phyloP scores from a whole-genome alignment of 1,139 yeast genomes.

The Magnusiomyces fungicola region DNA sequence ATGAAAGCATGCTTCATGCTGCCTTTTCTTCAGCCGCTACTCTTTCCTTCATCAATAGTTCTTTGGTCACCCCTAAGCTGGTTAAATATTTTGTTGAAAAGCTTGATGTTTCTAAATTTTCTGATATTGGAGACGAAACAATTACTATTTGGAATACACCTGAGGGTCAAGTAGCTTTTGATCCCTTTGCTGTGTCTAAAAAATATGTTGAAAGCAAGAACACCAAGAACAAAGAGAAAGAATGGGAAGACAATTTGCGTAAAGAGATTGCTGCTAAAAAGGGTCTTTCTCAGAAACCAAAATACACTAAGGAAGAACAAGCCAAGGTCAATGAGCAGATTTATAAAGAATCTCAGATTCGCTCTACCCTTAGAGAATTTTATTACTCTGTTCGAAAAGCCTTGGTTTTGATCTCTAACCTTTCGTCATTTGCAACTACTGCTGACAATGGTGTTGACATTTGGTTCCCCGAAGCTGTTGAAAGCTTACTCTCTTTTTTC shows the following conservation, averaged over 20 bases:
- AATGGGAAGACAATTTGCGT: constrained; percentile 85
- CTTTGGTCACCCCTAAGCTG: constrained; percentile 47
- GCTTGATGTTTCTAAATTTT: constrained; percentile 30
- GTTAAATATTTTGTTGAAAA: constrained; percentile 34
- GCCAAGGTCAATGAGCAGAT: constrained; percentile 52
- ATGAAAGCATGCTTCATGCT: constrained; percentile 31
- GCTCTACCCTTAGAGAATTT: constrained; percentile 39
- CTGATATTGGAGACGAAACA: constrained; percentile 34
- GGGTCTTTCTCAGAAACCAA: constrained; percentile 34
- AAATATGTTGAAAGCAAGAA: constrained; percentile 46
- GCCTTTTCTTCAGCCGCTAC: constrained; percentile 56
- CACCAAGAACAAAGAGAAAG: constrained; percentile 70
- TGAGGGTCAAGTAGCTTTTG: constrained; percentile 64
- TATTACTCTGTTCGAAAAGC: constrained; percentile 42
- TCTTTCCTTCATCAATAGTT: constrained; percentile 63
- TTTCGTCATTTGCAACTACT: constrained; percentile 42
- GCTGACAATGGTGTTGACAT: constrained; percentile 60
- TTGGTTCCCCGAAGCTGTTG: constrained; percentile 69
- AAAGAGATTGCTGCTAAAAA: constrained; percentile 59
- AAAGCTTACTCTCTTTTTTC: constrained; percentile 37
- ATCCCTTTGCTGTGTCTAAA: constrained; percentile 39
- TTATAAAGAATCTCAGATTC: constrained; percentile 48
- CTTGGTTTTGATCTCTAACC: constrained; percentile 45
- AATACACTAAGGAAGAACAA: constrained; percentile 73
- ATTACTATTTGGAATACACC: constrained; percentile 58